A percentile compares a stretch with the other conserved stretches of the same genome.
These are phyloP conservation scores for Ophiostoma sp. DNA, from an alignment of 2,329 filamentous ascomycete genomes.

Conservation along the genomic window DNA sequence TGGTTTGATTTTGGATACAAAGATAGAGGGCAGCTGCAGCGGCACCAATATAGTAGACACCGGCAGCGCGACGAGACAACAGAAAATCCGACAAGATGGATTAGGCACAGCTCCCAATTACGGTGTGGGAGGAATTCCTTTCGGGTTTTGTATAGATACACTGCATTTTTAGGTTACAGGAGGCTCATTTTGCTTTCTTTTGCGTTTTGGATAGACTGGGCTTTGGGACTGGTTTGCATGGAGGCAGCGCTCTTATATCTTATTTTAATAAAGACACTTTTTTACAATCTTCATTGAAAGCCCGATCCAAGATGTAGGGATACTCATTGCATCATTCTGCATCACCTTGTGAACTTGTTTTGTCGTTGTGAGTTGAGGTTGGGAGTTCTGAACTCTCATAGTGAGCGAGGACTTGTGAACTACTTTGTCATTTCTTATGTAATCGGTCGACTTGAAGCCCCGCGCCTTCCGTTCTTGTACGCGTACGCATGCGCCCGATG, in stretches of 20 bases:
- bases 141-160: conserved; percentile 1
- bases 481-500: neutral
- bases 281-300: neutral
- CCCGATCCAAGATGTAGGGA: neutral
- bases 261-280: neutral
- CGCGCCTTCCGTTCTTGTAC: neutral
- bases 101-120: neutral
- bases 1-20: neutral
- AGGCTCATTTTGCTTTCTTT: neutral
- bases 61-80: neutral
- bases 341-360: neutral
- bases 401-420: neutral
- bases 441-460: neutral
- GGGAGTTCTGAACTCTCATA: neutral
- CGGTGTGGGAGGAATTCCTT: neutral
- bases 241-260: conserved; percentile 7
- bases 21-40: neutral
- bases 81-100: neutral
- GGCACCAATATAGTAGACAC: neutral
- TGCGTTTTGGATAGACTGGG: conserved; percentile 12
- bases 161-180: neutral
- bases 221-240: conserved; percentile 3
- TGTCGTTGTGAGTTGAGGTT: neutral
- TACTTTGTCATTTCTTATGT: conserved; percentile 12
- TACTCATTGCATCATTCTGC: neutral